Evolutionary conservation across 805 yeast species (phyloP).

Genomic region (Metschnikowia anglica): DNA sequence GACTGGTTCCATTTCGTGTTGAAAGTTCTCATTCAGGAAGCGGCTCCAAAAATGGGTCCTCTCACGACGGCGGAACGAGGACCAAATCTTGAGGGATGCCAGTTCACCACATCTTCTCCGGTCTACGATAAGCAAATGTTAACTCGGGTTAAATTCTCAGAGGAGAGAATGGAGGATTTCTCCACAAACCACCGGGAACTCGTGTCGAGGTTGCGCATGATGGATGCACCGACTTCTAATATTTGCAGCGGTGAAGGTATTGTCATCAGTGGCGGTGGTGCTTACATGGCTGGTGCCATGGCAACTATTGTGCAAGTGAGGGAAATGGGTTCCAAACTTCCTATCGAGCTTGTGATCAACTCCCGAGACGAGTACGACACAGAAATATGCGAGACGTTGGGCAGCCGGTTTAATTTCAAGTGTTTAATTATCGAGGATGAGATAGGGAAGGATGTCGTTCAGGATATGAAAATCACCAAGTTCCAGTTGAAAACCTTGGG

Average conservation of each 20-base stretch:
- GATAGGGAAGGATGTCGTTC: conserved; percentile 24
- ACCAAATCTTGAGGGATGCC: conserved; percentile 13
- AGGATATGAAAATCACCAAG: conserved; percentile 20
- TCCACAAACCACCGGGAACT: conserved; percentile 27
- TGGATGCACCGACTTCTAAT: conserved; percentile 26
- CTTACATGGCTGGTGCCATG: conserved; percentile 29
- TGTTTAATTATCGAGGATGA: conserved; percentile 30
- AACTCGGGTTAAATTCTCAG: conserved; percentile 20
- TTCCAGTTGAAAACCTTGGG: conserved; percentile 35
- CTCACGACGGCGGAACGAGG: conserved; percentile 22
- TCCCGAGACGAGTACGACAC: conserved; percentile 24
- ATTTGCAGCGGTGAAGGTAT: conserved; percentile 35
- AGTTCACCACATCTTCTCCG: conserved; percentile 15
- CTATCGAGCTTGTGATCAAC: conserved; percentile 36
- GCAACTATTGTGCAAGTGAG: conserved; percentile 31
- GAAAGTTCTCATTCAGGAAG: conserved; percentile 14
- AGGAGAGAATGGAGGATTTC: conserved; percentile 24
- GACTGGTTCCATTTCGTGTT: conserved; percentile 17
- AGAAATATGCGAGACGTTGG: conserved; percentile 29
- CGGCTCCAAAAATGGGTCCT: conserved; percentile 18
- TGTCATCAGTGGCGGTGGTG: conserved; percentile 33
- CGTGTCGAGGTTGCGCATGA: conserved; percentile 24
- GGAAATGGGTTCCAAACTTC: conserved; percentile 33
- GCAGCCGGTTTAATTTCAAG: conserved; percentile 26
- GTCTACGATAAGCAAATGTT: conserved; percentile 14